Evolutionary conservation across 23 red algal genomes (phyloP).

Genomic region (Cyanidiococcus yangmingshanensis): DNA sequence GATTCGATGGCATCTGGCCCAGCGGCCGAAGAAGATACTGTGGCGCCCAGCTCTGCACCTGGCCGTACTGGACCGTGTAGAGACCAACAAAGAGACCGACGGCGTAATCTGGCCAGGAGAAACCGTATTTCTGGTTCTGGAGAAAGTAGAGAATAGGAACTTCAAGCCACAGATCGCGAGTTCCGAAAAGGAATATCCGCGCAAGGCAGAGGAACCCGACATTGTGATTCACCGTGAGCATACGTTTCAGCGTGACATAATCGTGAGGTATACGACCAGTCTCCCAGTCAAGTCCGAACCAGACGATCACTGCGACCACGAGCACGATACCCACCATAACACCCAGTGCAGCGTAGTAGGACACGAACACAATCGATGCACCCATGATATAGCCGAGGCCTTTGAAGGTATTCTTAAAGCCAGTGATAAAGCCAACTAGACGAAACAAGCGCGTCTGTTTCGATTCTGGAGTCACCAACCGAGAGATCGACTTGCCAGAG

Average conservation of each 20-base stretch:
- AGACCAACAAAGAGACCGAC: conserved; percentile 10
- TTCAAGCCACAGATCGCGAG: conserved; percentile 10
- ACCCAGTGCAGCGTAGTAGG: conserved; percentile 7
- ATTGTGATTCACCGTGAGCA: conserved; percentile 22
- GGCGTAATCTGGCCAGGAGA: conserved; percentile 15
- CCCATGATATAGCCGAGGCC: conserved; percentile 19
- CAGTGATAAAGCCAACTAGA: conserved; percentile 14
- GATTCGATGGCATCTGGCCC: conserved; percentile 12
- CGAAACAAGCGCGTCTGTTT: conserved; percentile 19
- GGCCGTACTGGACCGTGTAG: conserved; percentile 16
- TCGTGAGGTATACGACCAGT: conserved; percentile 9
- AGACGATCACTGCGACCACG: conserved; percentile 2
- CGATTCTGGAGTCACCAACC: conserved; percentile 14
- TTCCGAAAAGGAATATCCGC: conserved; percentile 11
- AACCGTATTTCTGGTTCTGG: conserved; percentile 10
- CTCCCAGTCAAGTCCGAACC: conserved; percentile 16
- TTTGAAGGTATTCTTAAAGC: conserved; percentile 21
- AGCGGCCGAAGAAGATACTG: conserved; percentile 16
- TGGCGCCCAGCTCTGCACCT: conserved; percentile 16
- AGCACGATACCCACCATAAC: background rate
- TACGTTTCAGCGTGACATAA: conserved; percentile 2
- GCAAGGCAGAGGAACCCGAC: conserved; percentile 14
- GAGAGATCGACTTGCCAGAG: conserved; percentile 16
- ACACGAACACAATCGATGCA: background rate
- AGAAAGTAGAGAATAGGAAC: conserved; percentile 17